Base-by-base conservation (phyloP, 306 rosid species). In the Prunus mume region DNA sequence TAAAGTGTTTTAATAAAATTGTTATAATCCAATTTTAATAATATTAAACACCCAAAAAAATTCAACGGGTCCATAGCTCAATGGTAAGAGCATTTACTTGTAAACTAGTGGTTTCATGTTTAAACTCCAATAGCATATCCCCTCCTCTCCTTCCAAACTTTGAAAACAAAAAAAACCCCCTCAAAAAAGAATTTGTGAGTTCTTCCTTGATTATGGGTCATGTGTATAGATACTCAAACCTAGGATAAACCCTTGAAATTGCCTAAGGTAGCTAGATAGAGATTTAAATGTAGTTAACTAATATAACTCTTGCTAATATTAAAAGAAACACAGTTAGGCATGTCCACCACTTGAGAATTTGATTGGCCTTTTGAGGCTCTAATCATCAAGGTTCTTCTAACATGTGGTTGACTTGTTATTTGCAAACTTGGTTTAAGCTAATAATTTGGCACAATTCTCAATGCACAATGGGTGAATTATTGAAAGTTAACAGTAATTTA, bases 351-450 rank as follows among this genome's bases (percentile, higher is more conserved):
- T 61, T 76, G 69, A 52, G 73, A 65, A 17, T 61, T 79, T 79
- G 79, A 69, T 70, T 69, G 65, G 73, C 68, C 71, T 83, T 83
- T 61, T 79, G 79, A 79, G 88, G 56, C 61, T 69, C 50, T 76
- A 84, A 87, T 91, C 80, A 88, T 91, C 74, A 91, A 80, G 69
- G 81, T 83, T 69, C 80, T 76, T 78, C 86, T 84, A 74, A 66
- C 83, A 81, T 80, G 76, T 71, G 85, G 64, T 55, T 81, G 71
- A 28, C 72, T 74, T 60, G 71, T 69, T 49, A 46, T 43, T 51
- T 80, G 30, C 64, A 74, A 64, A 80, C 62, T 61, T 70, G 38
- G 20, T 69, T 27, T 50, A 28, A 25, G 65, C 27, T 60, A 24
- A 60, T 60, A 24, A 13, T 49, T 3, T 54, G 27, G 45, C 57